phyloP scores from a whole-genome alignment of 495 filamentous ascomycete species.

The Talaromyces trachyspermus region DNA sequence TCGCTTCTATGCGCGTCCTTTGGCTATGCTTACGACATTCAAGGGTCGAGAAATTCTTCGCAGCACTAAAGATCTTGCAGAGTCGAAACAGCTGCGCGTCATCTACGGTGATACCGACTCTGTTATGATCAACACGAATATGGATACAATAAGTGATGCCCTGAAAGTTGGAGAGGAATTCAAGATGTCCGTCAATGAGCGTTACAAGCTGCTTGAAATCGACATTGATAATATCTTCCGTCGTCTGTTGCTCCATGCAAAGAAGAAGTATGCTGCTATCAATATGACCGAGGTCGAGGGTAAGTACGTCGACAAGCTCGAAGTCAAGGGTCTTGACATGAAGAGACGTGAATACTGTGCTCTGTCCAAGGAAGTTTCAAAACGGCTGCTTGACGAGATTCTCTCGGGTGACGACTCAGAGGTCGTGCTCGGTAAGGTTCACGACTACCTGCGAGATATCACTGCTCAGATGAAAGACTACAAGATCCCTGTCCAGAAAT shows the following conservation, averaged over 20 bases:
- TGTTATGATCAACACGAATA: constrained; percentile 99
- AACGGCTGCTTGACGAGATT: constrained; percentile 74
- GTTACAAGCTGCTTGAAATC: constrained; percentile 85
- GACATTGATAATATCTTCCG: constrained; percentile 98
- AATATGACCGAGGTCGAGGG: constrained; percentile 86
- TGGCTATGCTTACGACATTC: constrained; percentile 92
- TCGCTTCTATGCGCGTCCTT: constrained; percentile 89
- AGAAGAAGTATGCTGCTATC: constrained; percentile 99
- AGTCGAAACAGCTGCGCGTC: constrained; percentile 78
- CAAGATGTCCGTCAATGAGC: constrained; percentile 76
- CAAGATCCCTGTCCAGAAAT: constrained; percentile 68
- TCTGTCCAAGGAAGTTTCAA: constrained; percentile 87
- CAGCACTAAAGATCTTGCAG: constrained; percentile 89
- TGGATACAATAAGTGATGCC: constrained; percentile 85
- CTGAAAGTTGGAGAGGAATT: constrained; percentile 80
- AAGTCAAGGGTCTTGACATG: constrained; percentile 99
- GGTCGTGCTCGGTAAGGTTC: constrained; percentile 77
- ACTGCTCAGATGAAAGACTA: constrained; percentile 75
- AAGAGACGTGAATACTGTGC: constrained; percentile 91
- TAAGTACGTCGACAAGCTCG: constrained; percentile 87
- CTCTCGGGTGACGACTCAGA: constrained; percentile 91
- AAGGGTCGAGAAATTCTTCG: constrained; percentile 96
- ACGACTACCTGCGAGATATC: constrained; percentile 83
- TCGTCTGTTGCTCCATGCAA: constrained; percentile 85
- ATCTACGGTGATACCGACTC: constrained; percentile 99